Percentiles rank a stretch among this genome's conserved stretches.
Evolutionary conservation across 225 moss, liverwort and hornwort genomes (phyloP).

Genomic region (Antitrichia curtipendula): DNA sequence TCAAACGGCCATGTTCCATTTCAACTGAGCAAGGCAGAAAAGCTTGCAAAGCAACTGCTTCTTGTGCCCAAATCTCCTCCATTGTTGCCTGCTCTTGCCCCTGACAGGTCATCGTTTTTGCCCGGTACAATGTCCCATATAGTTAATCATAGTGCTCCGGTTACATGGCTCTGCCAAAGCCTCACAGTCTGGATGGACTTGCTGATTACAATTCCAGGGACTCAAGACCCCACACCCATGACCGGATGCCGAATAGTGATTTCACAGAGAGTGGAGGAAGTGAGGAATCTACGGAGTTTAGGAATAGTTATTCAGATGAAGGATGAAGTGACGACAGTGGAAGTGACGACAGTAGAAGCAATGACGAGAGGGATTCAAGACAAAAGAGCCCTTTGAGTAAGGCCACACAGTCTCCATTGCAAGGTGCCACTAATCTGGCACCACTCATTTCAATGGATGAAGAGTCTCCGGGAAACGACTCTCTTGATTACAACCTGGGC

Average conservation of each 20-base stretch:
- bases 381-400: not conserved
- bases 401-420: not conserved
- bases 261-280: constrained; percentile 46
- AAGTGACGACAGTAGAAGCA: constrained; percentile 35
- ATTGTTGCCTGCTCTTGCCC: constrained; percentile 56
- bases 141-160: constrained; percentile 85
- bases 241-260: constrained; percentile 20
- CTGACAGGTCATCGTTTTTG: constrained; percentile 71
- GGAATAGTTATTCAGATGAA: constrained; percentile 38
- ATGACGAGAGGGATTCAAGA: constrained; percentile 7
- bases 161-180: constrained; percentile 61
- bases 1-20: constrained; percentile 1
- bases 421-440: constrained; percentile 7
- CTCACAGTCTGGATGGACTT: constrained; percentile 45
- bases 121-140: constrained; percentile 98
- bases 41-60: constrained; percentile 52
- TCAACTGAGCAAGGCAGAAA: not conserved
- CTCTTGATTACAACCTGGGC: constrained; percentile 11
- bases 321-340: constrained; percentile 32
- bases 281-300: constrained; percentile 31
- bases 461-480: constrained; percentile 10
- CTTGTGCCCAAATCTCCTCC: constrained; percentile 70
- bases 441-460: constrained; percentile 49
- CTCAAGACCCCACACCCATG: constrained; percentile 1
- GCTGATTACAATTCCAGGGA: constrained; percentile 9